Evolutionary conservation across 768 basidiomycete genomes (phyloP), one percentile per base, ranked within the genome.

Genomic region (Trichaptum fuscoviolaceum): DNA sequence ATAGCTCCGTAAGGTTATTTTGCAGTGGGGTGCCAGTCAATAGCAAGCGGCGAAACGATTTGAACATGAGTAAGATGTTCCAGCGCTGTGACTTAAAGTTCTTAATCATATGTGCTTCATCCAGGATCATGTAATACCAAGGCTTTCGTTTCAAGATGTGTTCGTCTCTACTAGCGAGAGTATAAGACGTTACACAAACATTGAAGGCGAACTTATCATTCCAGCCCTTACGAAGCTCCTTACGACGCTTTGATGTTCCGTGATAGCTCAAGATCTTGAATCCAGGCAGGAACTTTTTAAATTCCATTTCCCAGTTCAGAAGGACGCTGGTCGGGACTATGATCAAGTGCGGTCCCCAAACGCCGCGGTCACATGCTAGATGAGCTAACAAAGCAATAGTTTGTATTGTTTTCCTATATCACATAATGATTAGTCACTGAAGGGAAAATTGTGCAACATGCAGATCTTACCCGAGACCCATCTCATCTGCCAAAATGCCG

Each of bases 81-180:
- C 95, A 97, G 42, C 95, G 85, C 74, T 97, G 93, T 0, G 92
- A 93, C 73, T 89, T 88, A 80, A 96, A 96, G 75, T 97, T 97
- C 79, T 96, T 96, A 86, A 97, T 95, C 87, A 96, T 96, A 73
- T 97, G 95, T 7, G 95, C 95, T 76, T 97, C 95, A 74, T 97
- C 95, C 6, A 97, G 86, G 65, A 97, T 87, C 90, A 97, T 92
- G 72, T 97, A 97, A 73, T 95, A 93, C 95, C 95, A 96, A 62
- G 85, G 81, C 78, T 94, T 96, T 58, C 95, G 87, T 76, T 93
- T 93, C 81, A 96, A 95, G 20, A 95, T 90, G 71, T 92, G 87
- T 64, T 92, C 89, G 74, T 97, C 95, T 52, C 91, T 87, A 72
- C 92, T 89, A n/a, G 93, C 95, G 27, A 96, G 85, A 5, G 93